Conservation (phyloP, 2,329 filamentous ascomycete genomes). For the Colletotrichum simmondsii region DNA sequence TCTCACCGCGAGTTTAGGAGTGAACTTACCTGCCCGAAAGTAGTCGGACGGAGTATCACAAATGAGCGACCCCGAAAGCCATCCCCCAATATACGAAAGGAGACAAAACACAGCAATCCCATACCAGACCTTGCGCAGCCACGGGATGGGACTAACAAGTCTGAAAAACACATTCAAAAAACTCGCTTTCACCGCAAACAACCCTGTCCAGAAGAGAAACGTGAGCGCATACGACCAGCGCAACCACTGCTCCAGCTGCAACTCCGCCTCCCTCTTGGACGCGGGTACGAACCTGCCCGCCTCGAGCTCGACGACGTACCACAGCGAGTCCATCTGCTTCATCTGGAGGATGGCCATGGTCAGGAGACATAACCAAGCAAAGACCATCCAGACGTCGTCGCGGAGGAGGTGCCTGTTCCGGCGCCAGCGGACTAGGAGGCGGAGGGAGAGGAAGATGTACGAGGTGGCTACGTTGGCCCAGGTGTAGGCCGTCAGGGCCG, state of each 20-base stretch:
- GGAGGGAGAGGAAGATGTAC: constrained; percentile 40
- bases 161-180: constrained; percentile 38
- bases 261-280: constrained; percentile 5
- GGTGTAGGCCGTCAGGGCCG: constrained; percentile 40
- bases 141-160: constrained; percentile 33
- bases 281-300: constrained; percentile 27
- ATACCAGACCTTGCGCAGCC: constrained; percentile 36
- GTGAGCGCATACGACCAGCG: constrained; percentile 39
- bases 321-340: constrained; percentile 34
- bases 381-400: constrained; percentile 46
- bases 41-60: constrained; percentile 32
- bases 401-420: constrained; percentile 33
- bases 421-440: constrained; percentile 41
- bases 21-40: constrained; percentile 31
- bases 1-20: too few relatives aligned
- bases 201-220: constrained; percentile 38
- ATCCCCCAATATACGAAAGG: constrained; percentile 37
- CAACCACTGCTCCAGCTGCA: constrained; percentile 8
- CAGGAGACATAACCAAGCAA: constrained; percentile 41
- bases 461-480: constrained; percentile 43
- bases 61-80: constrained; percentile 30
- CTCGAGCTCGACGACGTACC: constrained; percentile 34
- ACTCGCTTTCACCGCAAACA: constrained; percentile 40
- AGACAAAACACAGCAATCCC: constrained; percentile 33
- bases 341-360: constrained; percentile 38